Evolutionary conservation across 139 green algal genomes (phyloP).

Genomic region (Haematococcus lacustris): DNA sequence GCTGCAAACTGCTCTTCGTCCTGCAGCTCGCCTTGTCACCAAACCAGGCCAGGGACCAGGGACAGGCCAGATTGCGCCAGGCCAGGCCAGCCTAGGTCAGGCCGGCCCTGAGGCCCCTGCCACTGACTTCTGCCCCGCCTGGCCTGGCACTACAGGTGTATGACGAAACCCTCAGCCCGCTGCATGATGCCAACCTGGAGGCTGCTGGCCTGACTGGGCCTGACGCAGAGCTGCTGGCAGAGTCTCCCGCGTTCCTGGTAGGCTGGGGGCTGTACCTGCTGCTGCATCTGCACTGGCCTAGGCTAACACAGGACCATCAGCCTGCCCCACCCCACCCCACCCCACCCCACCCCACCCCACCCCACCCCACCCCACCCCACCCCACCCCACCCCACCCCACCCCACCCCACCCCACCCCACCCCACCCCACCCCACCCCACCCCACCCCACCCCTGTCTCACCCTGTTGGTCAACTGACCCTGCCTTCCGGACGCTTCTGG

Average conservation of each 20-base stretch:
- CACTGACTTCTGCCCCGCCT: no score
- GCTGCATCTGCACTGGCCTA: background rate
- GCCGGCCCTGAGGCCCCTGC: no score
- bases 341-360: background rate
- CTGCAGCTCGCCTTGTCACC: background rate
- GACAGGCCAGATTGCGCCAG: no score
- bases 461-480: no score
- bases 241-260: background rate
- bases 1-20: background rate
- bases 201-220: background rate
- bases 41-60: background rate
- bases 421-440: background rate
- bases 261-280: background rate
- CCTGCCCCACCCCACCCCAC: background rate
- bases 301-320: background rate
- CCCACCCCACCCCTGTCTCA: background rate
- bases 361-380: background rate
- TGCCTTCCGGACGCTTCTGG: no score
- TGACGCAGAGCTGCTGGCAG: background rate
- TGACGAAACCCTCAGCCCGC: conserved; percentile 30
- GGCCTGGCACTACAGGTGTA: conserved; percentile 28
- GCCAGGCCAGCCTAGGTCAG: no score
- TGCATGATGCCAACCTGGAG: conserved; percentile 17
- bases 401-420: background rate
- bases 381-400: background rate